A percentile compares a stretch with the other conserved stretches of the same genome.
These are phyloP conservation scores for Endothia cerciana DNA, from an alignment of 2,329 filamentous ascomycete species.

Conservation along the genomic window DNA sequence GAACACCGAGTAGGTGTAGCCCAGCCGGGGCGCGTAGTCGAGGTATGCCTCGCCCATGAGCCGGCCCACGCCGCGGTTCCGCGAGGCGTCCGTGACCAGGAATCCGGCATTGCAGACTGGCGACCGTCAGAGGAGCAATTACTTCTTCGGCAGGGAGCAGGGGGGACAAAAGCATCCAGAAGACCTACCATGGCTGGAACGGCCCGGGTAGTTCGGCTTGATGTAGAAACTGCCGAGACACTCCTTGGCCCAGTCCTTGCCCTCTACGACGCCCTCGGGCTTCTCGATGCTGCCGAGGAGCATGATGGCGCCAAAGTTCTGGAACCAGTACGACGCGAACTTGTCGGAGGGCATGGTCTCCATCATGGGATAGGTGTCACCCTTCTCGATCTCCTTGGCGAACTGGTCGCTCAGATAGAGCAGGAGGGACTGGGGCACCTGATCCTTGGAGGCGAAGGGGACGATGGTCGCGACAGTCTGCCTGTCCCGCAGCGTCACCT, in stretches of 20 bases:
- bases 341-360: conserved; percentile 73
- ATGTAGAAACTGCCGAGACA: conserved; percentile 93
- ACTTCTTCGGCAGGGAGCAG: background rate
- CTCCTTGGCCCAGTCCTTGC: conserved; percentile 76
- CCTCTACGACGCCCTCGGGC: conserved; percentile 60
- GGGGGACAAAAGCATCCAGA: background rate
- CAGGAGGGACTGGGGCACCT: conserved; percentile 76
- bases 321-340: conserved; percentile 87
- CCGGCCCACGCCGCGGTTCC: conserved; percentile 74
- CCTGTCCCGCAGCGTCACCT: conserved; percentile 81
- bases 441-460: conserved; percentile 75
- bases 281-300: conserved; percentile 74
- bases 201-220: conserved; percentile 90
- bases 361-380: conserved; percentile 89
- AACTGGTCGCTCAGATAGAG: conserved; percentile 81
- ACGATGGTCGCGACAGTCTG: conserved; percentile 83
- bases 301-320: conserved; percentile 88
- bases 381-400: conserved; percentile 88
- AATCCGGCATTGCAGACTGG: conserved; percentile 81
- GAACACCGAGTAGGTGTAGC: conserved; percentile 91
- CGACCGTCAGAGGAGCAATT: background rate
- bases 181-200: conserved; percentile 69
- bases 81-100: conserved; percentile 72
- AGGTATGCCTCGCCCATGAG: conserved; percentile 78
- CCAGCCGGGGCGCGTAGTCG: conserved; percentile 78